Percentiles rank a stretch among this genome's conserved stretches.
Evolutionary conservation across 257 asterid genomes (phyloP).

Genomic region (Ballota nigra): DNA sequence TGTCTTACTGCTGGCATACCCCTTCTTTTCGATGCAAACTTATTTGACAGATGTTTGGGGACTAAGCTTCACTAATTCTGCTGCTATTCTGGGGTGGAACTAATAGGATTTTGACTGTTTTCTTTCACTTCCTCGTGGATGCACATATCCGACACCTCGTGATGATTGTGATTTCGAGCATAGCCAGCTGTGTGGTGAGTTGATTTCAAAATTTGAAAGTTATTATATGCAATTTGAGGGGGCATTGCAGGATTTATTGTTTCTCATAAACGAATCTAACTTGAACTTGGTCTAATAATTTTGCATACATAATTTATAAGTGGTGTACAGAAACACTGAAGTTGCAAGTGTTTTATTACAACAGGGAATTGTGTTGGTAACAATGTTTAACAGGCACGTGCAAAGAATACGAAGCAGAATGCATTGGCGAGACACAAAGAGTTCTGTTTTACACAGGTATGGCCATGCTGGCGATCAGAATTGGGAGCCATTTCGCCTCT

Average conservation of each 20-base stretch:
- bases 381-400: slow-evolving; percentile 50
- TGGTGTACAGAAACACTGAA: too few relatives aligned
- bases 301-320: too few relatives aligned
- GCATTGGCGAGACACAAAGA: slow-evolving; percentile 48
- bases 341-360: too few relatives aligned
- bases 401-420: slow-evolving; percentile 35
- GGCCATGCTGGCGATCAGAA: slow-evolving; percentile 43
- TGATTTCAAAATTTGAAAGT: not conserved
- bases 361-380: too few relatives aligned
- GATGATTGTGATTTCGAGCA: slow-evolving; percentile 45
- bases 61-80: slow-evolving; percentile 48
- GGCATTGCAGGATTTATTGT: too few relatives aligned
- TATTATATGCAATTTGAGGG: too few relatives aligned
- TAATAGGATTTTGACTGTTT: slow-evolving; percentile 16
- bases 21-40: slow-evolving; percentile 46
- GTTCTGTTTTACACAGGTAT: slow-evolving; percentile 45
- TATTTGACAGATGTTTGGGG: slow-evolving; percentile 60
- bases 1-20: slow-evolving; percentile 21
- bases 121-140: slow-evolving; percentile 33
- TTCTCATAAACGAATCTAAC: too few relatives aligned
- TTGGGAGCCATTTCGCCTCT: slow-evolving; percentile 23
- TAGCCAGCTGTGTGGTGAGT: slow-evolving; percentile 35
- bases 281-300: too few relatives aligned
- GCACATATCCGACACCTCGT: slow-evolving; percentile 29
- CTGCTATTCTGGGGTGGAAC: slow-evolving; percentile 49